These are phyloP conservation scores for Atractiella rhizophila DNA, from an alignment of 768 basidiomycete genomes.

Conservation along the genomic window DNA sequence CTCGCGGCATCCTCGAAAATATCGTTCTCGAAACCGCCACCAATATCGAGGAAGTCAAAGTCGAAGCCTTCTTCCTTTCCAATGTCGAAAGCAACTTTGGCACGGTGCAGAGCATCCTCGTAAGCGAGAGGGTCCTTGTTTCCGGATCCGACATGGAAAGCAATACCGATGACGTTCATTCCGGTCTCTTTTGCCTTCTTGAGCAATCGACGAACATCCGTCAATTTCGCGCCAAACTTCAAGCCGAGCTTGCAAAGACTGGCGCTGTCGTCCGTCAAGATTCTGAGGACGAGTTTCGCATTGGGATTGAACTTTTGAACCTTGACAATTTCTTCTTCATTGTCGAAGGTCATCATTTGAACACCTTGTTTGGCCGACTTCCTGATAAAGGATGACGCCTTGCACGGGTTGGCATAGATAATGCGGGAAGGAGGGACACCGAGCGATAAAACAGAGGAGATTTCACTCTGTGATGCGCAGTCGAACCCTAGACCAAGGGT, in stretches of 20 bases:
- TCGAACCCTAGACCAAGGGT: conserved; percentile 83
- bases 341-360: conserved; percentile 93
- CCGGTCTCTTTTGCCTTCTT: conserved; percentile 48
- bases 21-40: conserved; percentile 81
- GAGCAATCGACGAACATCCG: conserved; percentile 51
- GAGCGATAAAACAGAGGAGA: conserved; percentile 46
- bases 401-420: conserved; percentile 98
- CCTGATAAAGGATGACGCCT: conserved; percentile 76
- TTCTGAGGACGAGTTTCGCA: conserved; percentile 73
- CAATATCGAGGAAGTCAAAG: conserved; percentile 70
- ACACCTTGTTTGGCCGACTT: conserved; percentile 54
- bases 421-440: conserved; percentile 47
- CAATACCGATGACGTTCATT: conserved; percentile 74
- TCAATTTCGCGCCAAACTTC: conserved; percentile 85
- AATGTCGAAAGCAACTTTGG: conserved; percentile 65
- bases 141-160: conserved; percentile 93
- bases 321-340: conserved; percentile 84
- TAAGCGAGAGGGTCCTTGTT: conserved; percentile 82
- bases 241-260: conserved; percentile 74
- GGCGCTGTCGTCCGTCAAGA: conserved; percentile 93
- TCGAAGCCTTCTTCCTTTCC: conserved; percentile 50
- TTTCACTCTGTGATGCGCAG: conserved; percentile 87
- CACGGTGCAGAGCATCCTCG: conserved; percentile 62
- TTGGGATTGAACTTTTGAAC: conserved; percentile 50
- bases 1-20: conserved; percentile 56